Base-by-base conservation (phyloP, 805 yeast species). In the Saccharomycopsis sp. region DNA sequence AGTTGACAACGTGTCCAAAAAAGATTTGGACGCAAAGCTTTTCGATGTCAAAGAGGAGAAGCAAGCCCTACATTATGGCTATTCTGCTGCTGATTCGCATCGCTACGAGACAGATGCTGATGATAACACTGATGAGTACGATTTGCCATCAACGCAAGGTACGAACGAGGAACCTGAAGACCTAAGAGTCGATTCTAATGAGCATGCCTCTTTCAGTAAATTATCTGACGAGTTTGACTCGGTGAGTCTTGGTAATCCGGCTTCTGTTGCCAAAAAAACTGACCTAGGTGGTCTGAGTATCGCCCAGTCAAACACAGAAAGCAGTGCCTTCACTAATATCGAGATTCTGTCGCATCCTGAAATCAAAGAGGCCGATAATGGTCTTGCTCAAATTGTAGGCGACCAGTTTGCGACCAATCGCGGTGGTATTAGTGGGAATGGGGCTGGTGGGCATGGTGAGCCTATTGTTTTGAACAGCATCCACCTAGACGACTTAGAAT, bases 261-360 rank as follows among this genome's bases (percentile, higher is more conserved):
- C 21, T 44, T 5, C 7, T 44, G 21, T 20, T 12, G 8, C 48
- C 16, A 44, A 44, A 44, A 44, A 18, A 44, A 12, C 7, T 12
- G 4, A 44, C 7, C 12, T 7, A 16, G 12, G 16, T 7, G 48
- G 7, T 12, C 16, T 44, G 16, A 44, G 21, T 20, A 12, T 18
- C 8, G 48, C 48, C 21, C 53, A 61, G 48, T 59, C 62, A 8
- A 54, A 56, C n/a, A 56, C 62, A n/a, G 62, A 59, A 51, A 61
- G 63, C 34, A 59, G 62, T 44, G 62, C 56, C 15, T 61, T 61
- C 34, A 61, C 62, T 5, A 58, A 61, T 50, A 58, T 61, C 46
- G 62, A 58, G 3, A 44, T 52, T 2, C 60, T 60, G 23, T 53
- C 57, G n/a, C 55, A 59, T 16, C 55, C 57, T 8, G 63, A 56